Evolutionary conservation across 2,329 filamentous ascomycete species (phyloP).

Genomic region (Aspergillus sp.): DNA sequence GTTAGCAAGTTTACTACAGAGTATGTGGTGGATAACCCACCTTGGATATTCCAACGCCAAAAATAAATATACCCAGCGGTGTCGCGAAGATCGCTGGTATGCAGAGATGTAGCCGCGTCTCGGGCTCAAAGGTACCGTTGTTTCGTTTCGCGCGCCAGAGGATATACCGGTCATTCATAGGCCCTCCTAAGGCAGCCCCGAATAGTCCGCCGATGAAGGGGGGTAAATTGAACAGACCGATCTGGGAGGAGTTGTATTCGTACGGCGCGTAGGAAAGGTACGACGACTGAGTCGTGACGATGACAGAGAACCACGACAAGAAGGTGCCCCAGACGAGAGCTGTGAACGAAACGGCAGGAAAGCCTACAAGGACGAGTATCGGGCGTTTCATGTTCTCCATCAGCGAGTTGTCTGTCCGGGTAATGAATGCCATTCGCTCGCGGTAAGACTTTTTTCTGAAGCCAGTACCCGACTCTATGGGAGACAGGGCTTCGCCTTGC

Average conservation of each 20-base stretch:
- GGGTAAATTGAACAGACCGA: constrained; percentile 43
- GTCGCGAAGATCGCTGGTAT: constrained; percentile 11
- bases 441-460: not conserved
- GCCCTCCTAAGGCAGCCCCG: not conserved
- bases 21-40: not conserved
- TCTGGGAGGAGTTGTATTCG: constrained; percentile 37
- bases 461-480: too few relatives aligned
- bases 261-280: constrained; percentile 42
- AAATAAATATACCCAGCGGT: constrained; percentile 25
- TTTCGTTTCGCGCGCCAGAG: constrained; percentile 38
- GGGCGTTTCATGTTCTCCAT: not conserved
- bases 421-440: not conserved
- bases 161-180: constrained; percentile 38
- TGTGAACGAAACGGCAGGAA: constrained; percentile 53
- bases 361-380: constrained; percentile 21
- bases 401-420: not conserved
- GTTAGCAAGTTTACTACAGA: not conserved
- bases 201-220: constrained; percentile 38
- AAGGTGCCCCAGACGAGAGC: constrained; percentile 41
- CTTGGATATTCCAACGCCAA: constrained; percentile 11
- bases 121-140: constrained; percentile 45
- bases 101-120: constrained; percentile 42
- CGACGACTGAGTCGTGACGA: constrained; percentile 36
- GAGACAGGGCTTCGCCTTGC: too few relatives aligned
- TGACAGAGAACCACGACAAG: constrained; percentile 40